Percentiles rank a stretch among this genome's conserved stretches.
These are phyloP conservation scores for Tulasnella sp. DNA, from an alignment of 768 basidiomycete genomes.

Conservation along the genomic window DNA sequence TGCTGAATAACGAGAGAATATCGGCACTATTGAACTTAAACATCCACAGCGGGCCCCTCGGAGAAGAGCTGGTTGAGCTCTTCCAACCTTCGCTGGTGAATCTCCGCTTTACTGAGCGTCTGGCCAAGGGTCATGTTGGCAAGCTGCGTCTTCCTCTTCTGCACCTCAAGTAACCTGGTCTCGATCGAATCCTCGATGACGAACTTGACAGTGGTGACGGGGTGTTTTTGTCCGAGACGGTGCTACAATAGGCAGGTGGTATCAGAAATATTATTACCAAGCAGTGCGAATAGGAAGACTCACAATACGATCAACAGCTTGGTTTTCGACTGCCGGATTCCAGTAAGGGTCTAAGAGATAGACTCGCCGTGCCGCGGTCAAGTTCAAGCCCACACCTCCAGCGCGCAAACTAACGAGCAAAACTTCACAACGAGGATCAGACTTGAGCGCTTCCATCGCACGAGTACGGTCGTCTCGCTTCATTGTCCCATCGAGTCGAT, in stretches of 20 bases:
- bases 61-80: constrained; percentile 67
- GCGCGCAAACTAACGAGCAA: constrained; percentile 92
- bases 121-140: constrained; percentile 90
- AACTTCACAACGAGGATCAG: constrained; percentile 84
- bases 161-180: constrained; percentile 81
- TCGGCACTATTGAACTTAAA: background rate
- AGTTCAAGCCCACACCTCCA: constrained; percentile 92
- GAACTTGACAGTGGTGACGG: constrained; percentile 83
- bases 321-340: constrained; percentile 96
- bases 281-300: constrained; percentile 26
- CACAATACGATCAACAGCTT: constrained; percentile 95
- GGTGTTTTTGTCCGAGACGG: constrained; percentile 86
- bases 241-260: constrained; percentile 43
- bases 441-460: constrained; percentile 87
- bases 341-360: constrained; percentile 98
- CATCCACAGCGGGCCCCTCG: constrained; percentile 8
- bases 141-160: constrained; percentile 86
- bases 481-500: constrained; percentile 95
- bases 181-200: constrained; percentile 95
- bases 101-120: constrained; percentile 75
- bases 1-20: background rate
- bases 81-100: constrained; percentile 77
- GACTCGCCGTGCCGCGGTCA: constrained; percentile 86
- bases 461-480: constrained; percentile 84
- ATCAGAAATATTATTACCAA: background rate